Evolutionary conservation across 306 rosid genomes (phyloP), one percentile per base, ranked within the genome.

Genomic region (Vicia faba): DNA sequence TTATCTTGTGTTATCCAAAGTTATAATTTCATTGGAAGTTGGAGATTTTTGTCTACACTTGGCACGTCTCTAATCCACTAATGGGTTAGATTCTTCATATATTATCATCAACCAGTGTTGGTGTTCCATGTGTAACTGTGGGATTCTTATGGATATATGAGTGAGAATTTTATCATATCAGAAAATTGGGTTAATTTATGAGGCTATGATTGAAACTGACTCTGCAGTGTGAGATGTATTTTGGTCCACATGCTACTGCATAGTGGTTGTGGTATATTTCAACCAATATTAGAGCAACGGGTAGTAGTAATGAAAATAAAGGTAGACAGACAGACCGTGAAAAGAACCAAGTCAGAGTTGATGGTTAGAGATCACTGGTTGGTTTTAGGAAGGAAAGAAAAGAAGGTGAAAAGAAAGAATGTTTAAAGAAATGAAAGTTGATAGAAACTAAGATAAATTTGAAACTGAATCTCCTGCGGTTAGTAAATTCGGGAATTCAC

Each of bases 1-100:
- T 77, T 77, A 75, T 75, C 79, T 28, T 12, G 11, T n/a, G 70
- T 19, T 60, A 75, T 75, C 79, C 66, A 49, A 49, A 39, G 58
- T 57, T 50, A 9, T 53, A 38, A 11, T 68, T 46, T 50, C 20
- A 68, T 75, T 75, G 79, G 79, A 35, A 9, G 40, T 39, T 57
- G 0, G 0, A 60, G 79, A 75, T 75, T 75, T 23, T 3, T 59
- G 39, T 11, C 0, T 49, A 33, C 63, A 67, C 63, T 14, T 75
- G 74, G 56, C 79, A 67, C 14, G 26, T 9, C 1, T 61, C 11
- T 40, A 59, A 75, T 67, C 69, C 74, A 67, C 74, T 25, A 58
- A 9, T 9, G 54, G 79, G 44, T 66, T 57, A 46, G 73, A 74
- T 66, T 74, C 73, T 38, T 46, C 14, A 0, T 2, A 0, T 2